Base-by-base conservation (phyloP, 1,139 yeast genomes). In the Kurtzmaniella quercitrusa region DNA sequence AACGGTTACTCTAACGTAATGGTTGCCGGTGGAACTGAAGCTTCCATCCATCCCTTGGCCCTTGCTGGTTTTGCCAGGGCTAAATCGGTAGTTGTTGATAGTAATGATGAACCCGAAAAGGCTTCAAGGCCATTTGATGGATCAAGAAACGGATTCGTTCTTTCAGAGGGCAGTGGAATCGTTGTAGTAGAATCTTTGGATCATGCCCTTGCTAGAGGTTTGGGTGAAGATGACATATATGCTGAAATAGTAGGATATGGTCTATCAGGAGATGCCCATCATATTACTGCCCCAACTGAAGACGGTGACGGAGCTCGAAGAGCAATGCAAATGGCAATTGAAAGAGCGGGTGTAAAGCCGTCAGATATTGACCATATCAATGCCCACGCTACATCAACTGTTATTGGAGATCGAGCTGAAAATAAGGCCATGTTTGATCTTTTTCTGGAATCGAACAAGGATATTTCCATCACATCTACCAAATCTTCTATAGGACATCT, bases 361-460 rank as follows among this genome's bases (percentile, higher is more conserved):
- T 42, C 57, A 2, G 68, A 77, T 3, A 69, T 93, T 8, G 89
- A 77, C 43, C 93, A 90, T 57, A 73, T 94, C 42, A 94, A 94
- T 63, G 98, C 98, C 1, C 99, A 94, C 63, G 98, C 99, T 0
- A 94, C 99, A 0, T 87, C 96, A 0, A 94, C 99, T 0, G 68
- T 70, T 7, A 68, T 91, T 8, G 99, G 99, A 3, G 99, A 94
- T 57, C 66, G 81, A 17, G 95, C 96, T 0, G 99, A 94, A 58
- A 82, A 85, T 55, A 62, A 63, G 39, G 98, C 98, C 3, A 82
- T 93, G 44, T 63, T 69, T 41, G 61, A 76, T 3, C 58, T 88
- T 9, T 77, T 84, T 48, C 58, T 56, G 1, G 55, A 62, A 2
- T 49, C 55, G 10, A 56, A 60, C 17, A 56, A 62, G 0, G 55